phyloP scores from a whole-genome alignment of 768 basidiomycete genomes.

The Trametes cinnabarina region DNA sequence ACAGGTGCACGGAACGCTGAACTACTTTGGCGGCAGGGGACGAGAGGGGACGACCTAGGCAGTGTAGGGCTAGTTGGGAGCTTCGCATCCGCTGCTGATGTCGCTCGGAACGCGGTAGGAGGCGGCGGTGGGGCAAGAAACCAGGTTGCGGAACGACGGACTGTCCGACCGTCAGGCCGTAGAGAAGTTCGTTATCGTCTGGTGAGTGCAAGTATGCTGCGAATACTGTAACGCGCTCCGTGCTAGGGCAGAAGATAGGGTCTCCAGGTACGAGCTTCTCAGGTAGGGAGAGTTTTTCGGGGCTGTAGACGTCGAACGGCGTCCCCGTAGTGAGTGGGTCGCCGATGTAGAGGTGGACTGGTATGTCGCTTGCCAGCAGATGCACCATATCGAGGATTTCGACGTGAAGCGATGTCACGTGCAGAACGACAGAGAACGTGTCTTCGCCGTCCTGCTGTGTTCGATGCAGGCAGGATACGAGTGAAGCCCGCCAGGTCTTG shows the following conservation, averaged over 20 bases:
- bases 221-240: slow-evolving; percentile 13
- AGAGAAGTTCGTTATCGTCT: slow-evolving; percentile 5
- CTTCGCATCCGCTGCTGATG: slow-evolving; percentile 6
- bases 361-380: slow-evolving; percentile 10
- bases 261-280: slow-evolving; percentile 7
- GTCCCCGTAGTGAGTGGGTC: slow-evolving; percentile 19
- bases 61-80: slow-evolving; percentile 12
- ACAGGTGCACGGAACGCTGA: slow-evolving; percentile 5
- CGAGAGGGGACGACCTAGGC: slow-evolving; percentile 8
- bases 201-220: slow-evolving; percentile 12
- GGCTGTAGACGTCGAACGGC: slow-evolving; percentile 15
- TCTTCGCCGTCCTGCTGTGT: background rate
- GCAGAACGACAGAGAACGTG: slow-evolving; percentile 8
- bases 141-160: slow-evolving; percentile 8
- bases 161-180: slow-evolving; percentile 18
- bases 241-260: slow-evolving; percentile 15
- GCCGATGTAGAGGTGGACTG: slow-evolving; percentile 21
- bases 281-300: slow-evolving; percentile 12
- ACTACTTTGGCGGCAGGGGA: slow-evolving; percentile 12
- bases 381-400: slow-evolving; percentile 13
- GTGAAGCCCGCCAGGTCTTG: slow-evolving; percentile 1
- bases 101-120: slow-evolving; percentile 5
- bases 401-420: slow-evolving; percentile 12
- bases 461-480: slow-evolving; percentile 14
- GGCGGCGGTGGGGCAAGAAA: slow-evolving; percentile 13